Evolutionary conservation across 805 yeast genomes (phyloP).

Genomic region (Metschnikowia reukaufii): DNA sequence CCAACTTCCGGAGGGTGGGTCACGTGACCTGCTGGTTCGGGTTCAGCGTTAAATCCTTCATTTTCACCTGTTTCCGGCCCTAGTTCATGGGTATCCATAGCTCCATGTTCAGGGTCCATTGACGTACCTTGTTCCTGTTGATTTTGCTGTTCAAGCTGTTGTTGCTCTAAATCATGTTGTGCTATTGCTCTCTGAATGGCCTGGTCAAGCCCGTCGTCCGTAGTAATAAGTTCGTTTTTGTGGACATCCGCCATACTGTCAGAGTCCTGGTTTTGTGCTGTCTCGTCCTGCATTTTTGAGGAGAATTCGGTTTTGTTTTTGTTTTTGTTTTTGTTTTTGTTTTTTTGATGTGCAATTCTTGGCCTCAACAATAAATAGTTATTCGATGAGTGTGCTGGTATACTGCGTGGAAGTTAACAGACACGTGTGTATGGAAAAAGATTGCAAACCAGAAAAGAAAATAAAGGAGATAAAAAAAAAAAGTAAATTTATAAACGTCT

Average conservation of each 20-base stretch:
- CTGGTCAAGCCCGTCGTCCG: constrained; percentile 23
- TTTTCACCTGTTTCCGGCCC: too few species aligned
- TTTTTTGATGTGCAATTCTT: too few species aligned
- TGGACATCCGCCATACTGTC: not conserved
- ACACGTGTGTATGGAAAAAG: too few species aligned
- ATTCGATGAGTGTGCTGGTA: not conserved
- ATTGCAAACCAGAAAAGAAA: too few species aligned
- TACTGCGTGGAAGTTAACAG: too few species aligned
- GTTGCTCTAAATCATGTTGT: constrained; percentile 23
- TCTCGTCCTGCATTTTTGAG: constrained; percentile 1
- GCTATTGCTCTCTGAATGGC: constrained; percentile 23
- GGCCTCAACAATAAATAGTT: not conserved
- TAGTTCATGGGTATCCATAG: too few species aligned
- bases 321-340: too few species aligned
- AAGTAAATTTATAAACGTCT: too few species aligned
- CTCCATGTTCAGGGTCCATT: too few species aligned
- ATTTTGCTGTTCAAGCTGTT: constrained; percentile 13
- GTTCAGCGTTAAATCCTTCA: too few species aligned
- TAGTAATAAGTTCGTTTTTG: constrained; percentile 15
- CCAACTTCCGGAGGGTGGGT: not conserved
- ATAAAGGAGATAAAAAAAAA: too few species aligned
- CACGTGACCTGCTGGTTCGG: too few species aligned
- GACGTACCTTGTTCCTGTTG: not conserved
- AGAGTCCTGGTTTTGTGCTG: not conserved
- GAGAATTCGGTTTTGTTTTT: not conserved